Evolutionary conservation across 1,139 yeast genomes (phyloP).

Genomic region (Sugiyamaella castrensis): DNA sequence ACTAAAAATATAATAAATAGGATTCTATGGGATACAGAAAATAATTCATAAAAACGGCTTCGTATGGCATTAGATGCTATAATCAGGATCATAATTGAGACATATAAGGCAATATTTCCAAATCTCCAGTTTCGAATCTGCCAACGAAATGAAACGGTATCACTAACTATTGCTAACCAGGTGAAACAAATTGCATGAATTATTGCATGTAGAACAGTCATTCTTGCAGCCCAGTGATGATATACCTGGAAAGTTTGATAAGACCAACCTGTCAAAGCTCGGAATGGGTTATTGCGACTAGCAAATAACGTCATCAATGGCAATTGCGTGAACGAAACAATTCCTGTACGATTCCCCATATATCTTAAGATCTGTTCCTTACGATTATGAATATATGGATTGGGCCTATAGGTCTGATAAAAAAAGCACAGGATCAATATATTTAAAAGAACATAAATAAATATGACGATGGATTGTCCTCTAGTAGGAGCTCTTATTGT

Average conservation of each 20-base stretch:
- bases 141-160: constrained; percentile 39
- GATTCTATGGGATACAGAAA: constrained; percentile 36
- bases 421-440: constrained; percentile 23
- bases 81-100: constrained; percentile 20
- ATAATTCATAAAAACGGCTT: constrained; percentile 45
- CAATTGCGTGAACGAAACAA: constrained; percentile 53
- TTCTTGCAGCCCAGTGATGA: constrained; percentile 63
- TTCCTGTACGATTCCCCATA: constrained; percentile 59
- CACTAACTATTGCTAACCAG: constrained; percentile 38
- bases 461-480: constrained; percentile 33
- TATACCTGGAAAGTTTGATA: constrained; percentile 59
- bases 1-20: constrained; percentile 44
- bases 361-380: constrained; percentile 38
- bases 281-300: constrained; percentile 59
- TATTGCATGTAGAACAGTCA: constrained; percentile 48
- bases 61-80: constrained; percentile 27
- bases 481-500: constrained; percentile 34
- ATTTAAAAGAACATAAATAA: constrained; percentile 30
- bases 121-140: constrained; percentile 47
- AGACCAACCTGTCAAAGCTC: constrained; percentile 59
- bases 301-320: constrained; percentile 58
- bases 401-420: constrained; percentile 24
- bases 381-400: constrained; percentile 25
- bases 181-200: constrained; percentile 37
- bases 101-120: constrained; percentile 40